Base-by-base conservation (phyloP, 139 green algal species). In the Volvox reticuliferus region DNA sequence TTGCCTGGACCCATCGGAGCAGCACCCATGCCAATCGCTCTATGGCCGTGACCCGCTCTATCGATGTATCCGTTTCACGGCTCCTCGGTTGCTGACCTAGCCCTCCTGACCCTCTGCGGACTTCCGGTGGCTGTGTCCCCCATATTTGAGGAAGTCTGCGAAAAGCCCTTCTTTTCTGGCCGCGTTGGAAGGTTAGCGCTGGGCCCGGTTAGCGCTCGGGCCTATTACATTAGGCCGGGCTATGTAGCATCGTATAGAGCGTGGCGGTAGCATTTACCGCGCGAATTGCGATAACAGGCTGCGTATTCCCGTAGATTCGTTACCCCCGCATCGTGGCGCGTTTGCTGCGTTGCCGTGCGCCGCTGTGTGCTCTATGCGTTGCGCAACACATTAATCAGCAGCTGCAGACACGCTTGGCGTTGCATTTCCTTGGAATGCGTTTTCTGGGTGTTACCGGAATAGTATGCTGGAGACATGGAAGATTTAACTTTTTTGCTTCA, bases 181-280 rank as follows among this genome's bases (percentile, higher is more conserved):
- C 21, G 16, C 21, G 65, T 73, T 73, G 65, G 65, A 28, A 24
- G 65, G 21, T 28, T 28, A 73, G 65, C 65, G 65, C n/a, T n/a
- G n/a, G n/a, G n/a, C n/a, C n/a, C n/a, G n/a, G n/a, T n/a, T n/a
- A 28, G 21, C 2, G 65, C 21, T 5, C 65, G 65, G 21, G 24
- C 65, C 65, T 73, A 12, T 73, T 73, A 28, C 21, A 73, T 73
- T 73, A 3, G 65, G 21, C 24, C 65, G 65, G 65, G 65, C 16
- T 24, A 12, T 24, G 12, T 24, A 24, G 65, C 24, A 28, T 73
- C 44, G 44, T 55, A 55, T 24, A 5, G 65, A 28, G 65, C 24
- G 65, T 73, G 65, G 69, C 69, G 69, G 71, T 79, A 79, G 71
- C 71, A 79, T 79, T 79, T 79, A 32, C 71, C 71, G 71, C 71